Base-by-base conservation (phyloP, 2,329 filamentous ascomycete genomes). In the Colletotrichum zoysiae region DNA sequence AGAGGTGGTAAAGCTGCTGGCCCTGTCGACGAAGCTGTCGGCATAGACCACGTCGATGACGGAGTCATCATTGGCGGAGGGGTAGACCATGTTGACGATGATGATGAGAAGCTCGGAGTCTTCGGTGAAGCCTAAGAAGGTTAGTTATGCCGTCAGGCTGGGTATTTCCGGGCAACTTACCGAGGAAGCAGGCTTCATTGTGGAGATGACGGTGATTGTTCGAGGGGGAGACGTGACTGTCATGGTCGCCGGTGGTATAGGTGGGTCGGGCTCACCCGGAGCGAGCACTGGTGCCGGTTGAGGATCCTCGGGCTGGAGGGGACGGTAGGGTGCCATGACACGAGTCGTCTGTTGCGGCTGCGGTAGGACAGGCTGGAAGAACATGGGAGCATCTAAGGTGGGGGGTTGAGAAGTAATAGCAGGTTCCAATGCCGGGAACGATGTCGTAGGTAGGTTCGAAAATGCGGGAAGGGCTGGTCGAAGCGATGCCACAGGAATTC, bases 251-350 rank as follows among this genome's bases (percentile, higher is more conserved):
- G 67, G 60, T 7, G 68, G 61, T 63, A 70, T 65, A 67, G 56
- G 46, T 35, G 70, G 65, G n/a, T 63, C 65, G 23, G 65, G 61
- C 35, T 72, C 65, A 51, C 33, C 72, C 16, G 72, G 72, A 44
- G 70, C 61, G 11, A 71, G 56, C 26, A 71, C 67, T 33, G 65
- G 69, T 26, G 70, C 55, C 2, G 67, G 67, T 18, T 57, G 40
- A 20, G 58, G 65, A 5, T 71, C 67, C 30, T 63, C 67, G 11
- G 62, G 67, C 23, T 48, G 44, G 20, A 68, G 67, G 35, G 62
- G 67, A 50, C 53, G 53, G 18, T 42, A 53, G 3, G 68, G 63
- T 8, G 35, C 14, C 18, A 50, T 18, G 1, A 66, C 14, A 18
- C 51, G 67, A 23, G 55, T n/a, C 18, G 58, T 59, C 38, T 16